Conservation (phyloP, 2,329 filamentous ascomycete species). For the Phyllosticta paracitricarpa region DNA sequence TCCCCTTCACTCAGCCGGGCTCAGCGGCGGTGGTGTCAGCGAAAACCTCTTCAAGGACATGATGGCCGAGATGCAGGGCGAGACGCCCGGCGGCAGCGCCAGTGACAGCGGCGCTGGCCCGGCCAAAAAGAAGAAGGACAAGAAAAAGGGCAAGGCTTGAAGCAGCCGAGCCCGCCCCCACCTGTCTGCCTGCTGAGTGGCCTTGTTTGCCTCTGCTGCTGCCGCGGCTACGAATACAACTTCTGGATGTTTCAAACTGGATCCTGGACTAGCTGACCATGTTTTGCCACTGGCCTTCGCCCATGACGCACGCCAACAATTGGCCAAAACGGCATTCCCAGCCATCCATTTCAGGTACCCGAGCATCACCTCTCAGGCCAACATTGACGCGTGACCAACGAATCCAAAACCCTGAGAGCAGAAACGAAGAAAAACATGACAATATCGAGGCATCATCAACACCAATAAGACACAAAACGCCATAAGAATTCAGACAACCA, state of each 20-base stretch:
- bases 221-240: background rate
- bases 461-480: no score
- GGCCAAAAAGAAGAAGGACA: conserved; percentile 26
- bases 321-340: no score
- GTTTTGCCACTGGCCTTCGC: no score
- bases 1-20: conserved; percentile 77
- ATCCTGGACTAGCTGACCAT: no score
- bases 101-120: conserved; percentile 18
- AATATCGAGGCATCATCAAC: no score
- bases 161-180: background rate
- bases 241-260: background rate
- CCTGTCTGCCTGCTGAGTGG: background rate
- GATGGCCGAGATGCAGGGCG: conserved; percentile 78
- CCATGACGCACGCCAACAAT: no score
- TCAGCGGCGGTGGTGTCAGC: conserved; percentile 85
- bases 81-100: conserved; percentile 20
- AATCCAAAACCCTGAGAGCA: no score
- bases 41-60: conserved; percentile 95
- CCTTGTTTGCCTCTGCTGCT: background rate
- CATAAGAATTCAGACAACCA: no score
- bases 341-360: no score
- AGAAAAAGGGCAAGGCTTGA: conserved; percentile 22
- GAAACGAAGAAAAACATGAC: no score
- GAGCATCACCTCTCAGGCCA: no score
- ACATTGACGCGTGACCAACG: no score